Conservation (phyloP, 306 rosid species). For the Dalbergia cochinchinensis region DNA sequence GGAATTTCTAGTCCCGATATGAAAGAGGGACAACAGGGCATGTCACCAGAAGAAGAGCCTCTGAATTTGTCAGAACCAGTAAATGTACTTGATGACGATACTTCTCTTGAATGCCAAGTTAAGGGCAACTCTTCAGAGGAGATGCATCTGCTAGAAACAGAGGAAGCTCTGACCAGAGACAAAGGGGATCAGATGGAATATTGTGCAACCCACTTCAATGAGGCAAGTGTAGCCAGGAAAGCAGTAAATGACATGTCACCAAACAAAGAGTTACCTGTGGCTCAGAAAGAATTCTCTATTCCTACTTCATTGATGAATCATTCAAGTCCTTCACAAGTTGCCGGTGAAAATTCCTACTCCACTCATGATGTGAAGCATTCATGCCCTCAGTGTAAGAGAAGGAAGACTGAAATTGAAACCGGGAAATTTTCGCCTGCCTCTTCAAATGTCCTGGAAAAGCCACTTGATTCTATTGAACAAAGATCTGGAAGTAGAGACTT, state of each 20-base stretch:
- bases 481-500: conserved; percentile 40
- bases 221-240: conserved; percentile 34
- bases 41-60: conserved; percentile 44
- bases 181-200: conserved; percentile 36
- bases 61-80: conserved; percentile 39
- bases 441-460: conserved; percentile 48
- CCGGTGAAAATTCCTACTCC: conserved; percentile 34
- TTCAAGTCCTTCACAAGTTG: conserved; percentile 42
- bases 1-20: conserved; percentile 50
- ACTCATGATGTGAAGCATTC: conserved; percentile 54
- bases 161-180: conserved; percentile 49
- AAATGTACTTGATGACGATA: conserved; percentile 44
- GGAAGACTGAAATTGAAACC: conserved; percentile 53
- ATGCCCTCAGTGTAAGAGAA: conserved; percentile 60
- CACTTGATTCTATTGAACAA: conserved; percentile 41
- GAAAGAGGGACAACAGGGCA: conserved; percentile 43
- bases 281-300: conserved; percentile 42
- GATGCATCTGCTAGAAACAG: conserved; percentile 35
- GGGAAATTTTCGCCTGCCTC: conserved; percentile 47
- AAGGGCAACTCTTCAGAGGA: conserved; percentile 42
- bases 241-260: conserved; percentile 32
- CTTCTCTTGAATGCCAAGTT: conserved; percentile 40
- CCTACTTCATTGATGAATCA: conserved; percentile 45
- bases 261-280: conserved; percentile 41
- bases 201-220: conserved; percentile 41